Conservation (phyloP, 2,329 filamentous ascomycete species). For the Bipolaris gigantea region DNA sequence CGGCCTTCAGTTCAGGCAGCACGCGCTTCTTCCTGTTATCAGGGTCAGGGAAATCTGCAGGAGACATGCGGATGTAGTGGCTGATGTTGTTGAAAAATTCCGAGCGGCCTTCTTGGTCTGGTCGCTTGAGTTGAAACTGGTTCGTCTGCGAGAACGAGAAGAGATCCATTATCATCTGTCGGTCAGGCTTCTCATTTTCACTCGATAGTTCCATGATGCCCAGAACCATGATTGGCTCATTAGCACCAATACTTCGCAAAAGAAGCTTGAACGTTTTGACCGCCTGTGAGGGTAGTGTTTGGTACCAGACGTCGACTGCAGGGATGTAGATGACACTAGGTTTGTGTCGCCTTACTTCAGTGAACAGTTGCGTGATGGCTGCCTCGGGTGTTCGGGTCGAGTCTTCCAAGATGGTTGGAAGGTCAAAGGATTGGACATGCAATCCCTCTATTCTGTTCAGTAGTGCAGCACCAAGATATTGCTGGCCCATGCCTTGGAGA, state of each 20-base stretch:
- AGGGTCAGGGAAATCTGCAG: slow-evolving; percentile 84
- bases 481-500: slow-evolving; percentile 87
- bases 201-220: slow-evolving; percentile 75
- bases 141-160: slow-evolving; percentile 87
- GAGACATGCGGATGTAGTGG: slow-evolving; percentile 75
- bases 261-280: slow-evolving; percentile 83
- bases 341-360: slow-evolving; percentile 90
- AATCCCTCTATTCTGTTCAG: slow-evolving; percentile 90
- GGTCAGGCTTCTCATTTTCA: slow-evolving; percentile 59
- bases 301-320: slow-evolving; percentile 85
- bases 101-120: slow-evolving; percentile 66
- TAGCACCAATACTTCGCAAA: slow-evolving; percentile 79
- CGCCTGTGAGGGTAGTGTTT: slow-evolving; percentile 63
- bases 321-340: slow-evolving; percentile 96
- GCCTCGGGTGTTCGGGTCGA: slow-evolving; percentile 80
- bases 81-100: slow-evolving; percentile 80
- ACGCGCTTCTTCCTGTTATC: slow-evolving; percentile 83
- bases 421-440: slow-evolving; percentile 92
- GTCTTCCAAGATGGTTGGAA: slow-evolving; percentile 84
- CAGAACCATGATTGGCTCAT: slow-evolving; percentile 84
- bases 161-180: slow-evolving; percentile 69
- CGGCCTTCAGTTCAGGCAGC: slow-evolving; percentile 74
- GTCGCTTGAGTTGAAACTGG: slow-evolving; percentile 68
- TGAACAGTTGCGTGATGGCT: slow-evolving; percentile 85
- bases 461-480: slow-evolving; percentile 81